A percentile compares a stretch with the other conserved stretches of the same genome.
phyloP scores from a whole-genome alignment of 176 grass and related monocot genomes.

The Calamus simplicifolius region DNA sequence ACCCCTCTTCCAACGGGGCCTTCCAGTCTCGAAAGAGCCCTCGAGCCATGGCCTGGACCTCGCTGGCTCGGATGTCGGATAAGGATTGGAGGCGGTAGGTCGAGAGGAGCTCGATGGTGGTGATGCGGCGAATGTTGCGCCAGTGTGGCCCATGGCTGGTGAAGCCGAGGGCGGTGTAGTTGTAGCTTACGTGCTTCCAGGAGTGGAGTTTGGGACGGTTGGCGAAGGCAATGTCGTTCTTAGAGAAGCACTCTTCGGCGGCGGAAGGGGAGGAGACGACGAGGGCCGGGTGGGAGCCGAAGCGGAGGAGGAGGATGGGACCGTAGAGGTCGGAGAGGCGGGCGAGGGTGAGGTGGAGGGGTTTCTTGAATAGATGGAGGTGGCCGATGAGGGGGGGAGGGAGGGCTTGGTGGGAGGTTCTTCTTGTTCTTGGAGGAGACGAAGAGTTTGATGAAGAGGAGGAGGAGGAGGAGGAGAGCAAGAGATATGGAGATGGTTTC shows the following conservation, averaged over 20 bases:
- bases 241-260: constrained; percentile 62
- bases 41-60: constrained; percentile 27
- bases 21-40: constrained; percentile 1
- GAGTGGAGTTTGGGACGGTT: constrained; percentile 36
- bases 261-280: constrained; percentile 37
- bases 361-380: constrained; percentile 52
- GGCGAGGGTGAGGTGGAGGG: constrained; percentile 44
- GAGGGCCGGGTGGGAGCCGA: constrained; percentile 42
- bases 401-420: constrained; percentile 22
- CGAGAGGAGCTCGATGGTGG: constrained; percentile 37
- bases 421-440: not conserved
- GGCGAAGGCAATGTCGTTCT: constrained; percentile 38
- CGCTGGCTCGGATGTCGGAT: constrained; percentile 27
- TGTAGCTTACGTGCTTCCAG: constrained; percentile 29
- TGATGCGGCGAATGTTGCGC: constrained; percentile 50
- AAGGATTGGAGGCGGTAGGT: constrained; percentile 29
- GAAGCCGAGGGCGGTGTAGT: constrained; percentile 20
- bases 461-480: too few relatives aligned
- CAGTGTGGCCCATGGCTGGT: constrained; percentile 34
- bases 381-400: constrained; percentile 58
- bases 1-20: not conserved
- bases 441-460: too few relatives aligned
- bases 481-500: too few relatives aligned
- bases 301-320: constrained; percentile 40
- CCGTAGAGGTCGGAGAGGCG: constrained; percentile 17